These are phyloP conservation scores for Kodamaea arcana DNA, from an alignment of 1,139 yeast species.

Conservation along the genomic window DNA sequence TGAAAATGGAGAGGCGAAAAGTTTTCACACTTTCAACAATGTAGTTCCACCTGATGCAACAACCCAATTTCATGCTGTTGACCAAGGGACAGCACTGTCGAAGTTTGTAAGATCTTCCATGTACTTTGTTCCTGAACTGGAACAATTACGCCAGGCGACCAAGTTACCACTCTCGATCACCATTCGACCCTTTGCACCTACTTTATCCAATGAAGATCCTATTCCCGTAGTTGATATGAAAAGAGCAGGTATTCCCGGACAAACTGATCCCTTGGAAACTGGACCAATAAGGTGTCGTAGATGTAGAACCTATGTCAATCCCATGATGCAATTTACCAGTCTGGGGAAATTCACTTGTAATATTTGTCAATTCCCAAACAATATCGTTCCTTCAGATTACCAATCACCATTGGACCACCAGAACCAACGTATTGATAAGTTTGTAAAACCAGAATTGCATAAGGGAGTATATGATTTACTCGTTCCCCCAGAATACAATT, in stretches of 20 bases:
- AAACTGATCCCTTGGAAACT: slow-evolving; percentile 29
- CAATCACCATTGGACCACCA: slow-evolving; percentile 56
- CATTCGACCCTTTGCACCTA: slow-evolving; percentile 79
- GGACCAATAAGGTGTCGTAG: slow-evolving; percentile 90
- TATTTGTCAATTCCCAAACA: slow-evolving; percentile 74
- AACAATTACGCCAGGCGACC: slow-evolving; percentile 64
- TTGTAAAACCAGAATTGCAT: slow-evolving; percentile 68
- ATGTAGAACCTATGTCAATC: slow-evolving; percentile 87
- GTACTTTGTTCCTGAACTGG: slow-evolving; percentile 80
- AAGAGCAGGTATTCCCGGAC: slow-evolving; percentile 14
- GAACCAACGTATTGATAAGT: slow-evolving; percentile 58
- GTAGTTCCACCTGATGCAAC: slow-evolving; percentile 82
- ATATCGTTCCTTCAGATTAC: slow-evolving; percentile 66
- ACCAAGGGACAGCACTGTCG: slow-evolving; percentile 84
- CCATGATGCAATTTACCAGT: slow-evolving; percentile 68
- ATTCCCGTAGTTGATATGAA: slow-evolving; percentile 68
- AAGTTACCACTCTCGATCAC: slow-evolving; percentile 79
- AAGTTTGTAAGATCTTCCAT: slow-evolving; percentile 73
- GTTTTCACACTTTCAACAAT: slow-evolving; percentile 68
- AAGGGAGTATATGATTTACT: slow-evolving; percentile 82
- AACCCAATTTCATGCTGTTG: slow-evolving; percentile 63
- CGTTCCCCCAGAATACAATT: slow-evolving; percentile 72
- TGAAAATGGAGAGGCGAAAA: slow-evolving; percentile 24
- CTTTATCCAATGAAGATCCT: slow-evolving; percentile 43
- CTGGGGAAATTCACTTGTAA: slow-evolving; percentile 75